These are phyloP conservation scores for Leccinum pachyderme DNA, from an alignment of 1,284 basidiomycete species.

Conservation along the genomic window DNA sequence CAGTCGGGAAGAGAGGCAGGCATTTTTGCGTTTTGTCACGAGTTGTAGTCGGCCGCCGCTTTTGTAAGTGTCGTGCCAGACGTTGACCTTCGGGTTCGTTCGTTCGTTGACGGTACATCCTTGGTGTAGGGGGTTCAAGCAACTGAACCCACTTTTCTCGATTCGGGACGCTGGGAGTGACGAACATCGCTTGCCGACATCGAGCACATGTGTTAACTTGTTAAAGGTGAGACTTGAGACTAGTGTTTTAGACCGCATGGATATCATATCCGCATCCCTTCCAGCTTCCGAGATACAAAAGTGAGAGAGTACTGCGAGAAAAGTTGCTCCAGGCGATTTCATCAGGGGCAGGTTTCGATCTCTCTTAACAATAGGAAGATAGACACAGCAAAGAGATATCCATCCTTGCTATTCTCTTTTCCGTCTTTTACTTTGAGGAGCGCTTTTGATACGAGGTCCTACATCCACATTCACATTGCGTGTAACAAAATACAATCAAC, in stretches of 20 bases:
- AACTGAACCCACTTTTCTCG: conserved; percentile 81
- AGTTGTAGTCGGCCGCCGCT: conserved; percentile 87
- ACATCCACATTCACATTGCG: background rate
- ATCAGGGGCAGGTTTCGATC: conserved; percentile 84
- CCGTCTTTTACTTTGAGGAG: background rate
- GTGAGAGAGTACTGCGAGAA: conserved; percentile 58
- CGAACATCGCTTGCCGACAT: conserved; percentile 73
- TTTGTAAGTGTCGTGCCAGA: conserved; percentile 48
- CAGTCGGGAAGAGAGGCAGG: conserved; percentile 66
- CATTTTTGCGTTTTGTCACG: conserved; percentile 85
- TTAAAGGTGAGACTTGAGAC: conserved; percentile 56
- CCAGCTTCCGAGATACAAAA: conserved; percentile 69
- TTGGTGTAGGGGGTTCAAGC: conserved; percentile 73
- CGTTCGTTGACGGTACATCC: background rate
- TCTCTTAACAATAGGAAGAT: conserved; percentile 45
- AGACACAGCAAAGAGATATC: background rate
- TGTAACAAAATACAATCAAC: conserved; percentile 8
- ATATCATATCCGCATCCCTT: background rate
- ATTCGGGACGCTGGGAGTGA: conserved; percentile 80
- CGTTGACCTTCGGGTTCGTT: background rate
- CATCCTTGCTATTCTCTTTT: background rate
- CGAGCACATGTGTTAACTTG: conserved; percentile 85
- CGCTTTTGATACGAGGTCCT: background rate
- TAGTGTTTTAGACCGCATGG: background rate
- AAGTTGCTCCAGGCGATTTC: conserved; percentile 88